phyloP scores from a whole-genome alignment of 768 basidiomycete species.

The Rhizopogon vesiculosus region DNA sequence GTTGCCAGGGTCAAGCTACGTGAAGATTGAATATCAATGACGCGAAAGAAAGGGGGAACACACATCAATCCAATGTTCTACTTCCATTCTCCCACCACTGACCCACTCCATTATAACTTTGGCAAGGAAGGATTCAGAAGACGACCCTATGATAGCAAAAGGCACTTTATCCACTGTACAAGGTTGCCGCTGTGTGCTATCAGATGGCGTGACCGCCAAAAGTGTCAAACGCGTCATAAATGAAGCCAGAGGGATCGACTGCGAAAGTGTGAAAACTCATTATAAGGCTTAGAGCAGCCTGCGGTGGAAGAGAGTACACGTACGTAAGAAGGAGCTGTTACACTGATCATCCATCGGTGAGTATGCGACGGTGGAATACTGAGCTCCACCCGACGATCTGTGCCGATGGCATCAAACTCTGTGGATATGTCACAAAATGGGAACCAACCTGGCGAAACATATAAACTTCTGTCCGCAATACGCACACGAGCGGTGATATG shows the following conservation, averaged over 20 bases:
- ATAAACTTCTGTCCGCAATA: slow-evolving; percentile 41
- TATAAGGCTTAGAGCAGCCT: background rate
- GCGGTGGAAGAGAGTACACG: slow-evolving; percentile 13
- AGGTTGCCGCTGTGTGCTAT: slow-evolving; percentile 16
- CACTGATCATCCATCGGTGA: slow-evolving; percentile 43
- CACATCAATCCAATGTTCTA: slow-evolving; percentile 54
- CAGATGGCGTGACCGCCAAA: slow-evolving; percentile 24
- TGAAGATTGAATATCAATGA: slow-evolving; percentile 1
- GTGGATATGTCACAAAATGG: background rate
- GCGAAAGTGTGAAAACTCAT: background rate
- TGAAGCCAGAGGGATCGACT: slow-evolving; percentile 26
- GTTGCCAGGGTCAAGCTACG: slow-evolving; percentile 41
- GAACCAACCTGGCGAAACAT: slow-evolving; percentile 34
- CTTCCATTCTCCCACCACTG: slow-evolving; percentile 37
- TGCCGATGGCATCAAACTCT: background rate
- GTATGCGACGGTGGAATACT: slow-evolving; percentile 23
- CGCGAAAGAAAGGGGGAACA: slow-evolving; percentile 6
- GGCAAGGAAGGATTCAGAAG: slow-evolving; percentile 43
- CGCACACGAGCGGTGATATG: slow-evolving; percentile 41
- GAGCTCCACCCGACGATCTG: slow-evolving; percentile 29
- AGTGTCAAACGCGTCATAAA: slow-evolving; percentile 34
- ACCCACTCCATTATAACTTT: slow-evolving; percentile 36
- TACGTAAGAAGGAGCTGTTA: slow-evolving; percentile 45
- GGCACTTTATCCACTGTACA: slow-evolving; percentile 32
- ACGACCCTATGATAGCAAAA: slow-evolving; percentile 35